Percentiles rank a stretch among this genome's conserved stretches.
Conservation (phyloP, 1,139 yeast species). For the Entelexis paramagnoliae region DNA sequence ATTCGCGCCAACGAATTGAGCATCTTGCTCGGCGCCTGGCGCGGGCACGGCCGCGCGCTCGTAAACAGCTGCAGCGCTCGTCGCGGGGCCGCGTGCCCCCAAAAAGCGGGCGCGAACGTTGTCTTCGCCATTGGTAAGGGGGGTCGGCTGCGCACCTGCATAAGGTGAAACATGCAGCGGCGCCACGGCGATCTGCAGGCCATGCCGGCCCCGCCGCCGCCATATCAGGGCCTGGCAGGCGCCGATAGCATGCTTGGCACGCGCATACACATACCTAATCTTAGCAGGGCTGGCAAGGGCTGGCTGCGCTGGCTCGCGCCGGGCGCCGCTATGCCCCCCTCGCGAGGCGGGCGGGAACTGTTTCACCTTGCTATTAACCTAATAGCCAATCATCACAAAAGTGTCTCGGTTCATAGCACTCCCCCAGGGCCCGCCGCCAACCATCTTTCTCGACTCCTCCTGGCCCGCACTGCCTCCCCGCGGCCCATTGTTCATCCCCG, state of each 20-base stretch:
- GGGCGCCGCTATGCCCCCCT: not conserved
- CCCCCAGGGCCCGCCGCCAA: not conserved
- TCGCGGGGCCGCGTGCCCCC: too few species aligned
- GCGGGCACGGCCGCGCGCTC: too few species aligned
- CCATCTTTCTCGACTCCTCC: not conserved
- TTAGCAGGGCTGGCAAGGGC: not conserved
- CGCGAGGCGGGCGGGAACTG: not conserved
- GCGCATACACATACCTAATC: slow-evolving; percentile 1
- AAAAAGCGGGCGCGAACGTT: too few species aligned
- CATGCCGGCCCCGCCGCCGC: too few species aligned
- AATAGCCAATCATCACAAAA: not conserved
- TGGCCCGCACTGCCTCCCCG: not conserved
- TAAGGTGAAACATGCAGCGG: not conserved
- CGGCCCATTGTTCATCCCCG: not conserved
- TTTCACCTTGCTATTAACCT: slow-evolving; percentile 1
- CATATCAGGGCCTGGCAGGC: not conserved
- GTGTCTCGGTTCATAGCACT: not conserved
- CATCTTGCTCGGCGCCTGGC: too few species aligned
- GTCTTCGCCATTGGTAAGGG: not conserved
- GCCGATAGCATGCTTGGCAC: not conserved
- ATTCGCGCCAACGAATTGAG: too few species aligned
- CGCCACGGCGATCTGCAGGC: not conserved
- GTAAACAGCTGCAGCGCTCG: too few species aligned
- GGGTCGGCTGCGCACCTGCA: slow-evolving; percentile 1
- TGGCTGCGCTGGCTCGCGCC: too few species aligned